These are phyloP conservation scores for Nannochloris sp. DNA, from an alignment of 139 green algal species.

Conservation along the genomic window DNA sequence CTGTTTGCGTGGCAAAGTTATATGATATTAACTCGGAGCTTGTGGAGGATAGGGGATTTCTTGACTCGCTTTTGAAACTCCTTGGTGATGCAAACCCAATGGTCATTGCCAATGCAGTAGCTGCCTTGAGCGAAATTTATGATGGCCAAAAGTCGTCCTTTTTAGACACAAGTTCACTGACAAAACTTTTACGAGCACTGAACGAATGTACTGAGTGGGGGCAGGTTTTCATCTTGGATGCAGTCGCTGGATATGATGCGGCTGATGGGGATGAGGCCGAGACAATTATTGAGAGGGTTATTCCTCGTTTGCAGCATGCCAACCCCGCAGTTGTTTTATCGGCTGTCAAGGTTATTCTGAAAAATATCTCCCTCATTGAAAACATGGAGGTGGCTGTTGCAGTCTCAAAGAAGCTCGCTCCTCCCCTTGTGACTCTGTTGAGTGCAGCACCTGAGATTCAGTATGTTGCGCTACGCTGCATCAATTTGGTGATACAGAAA, in stretches of 20 bases:
- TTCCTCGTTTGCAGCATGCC: constrained; percentile 95
- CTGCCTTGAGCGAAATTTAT: constrained; percentile 88
- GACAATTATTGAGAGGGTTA: constrained; percentile 87
- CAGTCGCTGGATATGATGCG: constrained; percentile 63
- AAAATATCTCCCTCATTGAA: constrained; percentile 23
- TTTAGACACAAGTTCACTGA: constrained; percentile 64
- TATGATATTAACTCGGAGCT: constrained; percentile 94
- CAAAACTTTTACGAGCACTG: constrained; percentile 93
- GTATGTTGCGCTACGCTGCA: constrained; percentile 97
- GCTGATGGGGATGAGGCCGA: constrained; percentile 67
- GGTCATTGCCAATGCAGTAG: constrained; percentile 97
- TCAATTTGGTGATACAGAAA: constrained; percentile 91
- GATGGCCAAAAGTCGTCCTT: constrained; percentile 62
- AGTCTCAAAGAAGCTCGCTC: constrained; percentile 88
- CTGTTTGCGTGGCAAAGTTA: constrained; percentile 97
- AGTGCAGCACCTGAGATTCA: constrained; percentile 89
- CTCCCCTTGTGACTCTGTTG: constrained; percentile 95
- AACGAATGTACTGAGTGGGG: constrained; percentile 99
- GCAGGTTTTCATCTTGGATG: constrained; percentile 97
- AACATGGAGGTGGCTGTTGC: constrained; percentile 51
- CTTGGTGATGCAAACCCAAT: constrained; percentile 95
- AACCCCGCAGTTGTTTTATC: constrained; percentile 96
- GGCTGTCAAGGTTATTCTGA: constrained; percentile 78
- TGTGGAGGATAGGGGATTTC: constrained; percentile 93
- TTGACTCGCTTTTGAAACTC: constrained; percentile 89